A percentile compares a stretch with the other conserved stretches of the same genome.
Conservation (phyloP, 345 rosid species). For the Trapa bicornis region DNA sequence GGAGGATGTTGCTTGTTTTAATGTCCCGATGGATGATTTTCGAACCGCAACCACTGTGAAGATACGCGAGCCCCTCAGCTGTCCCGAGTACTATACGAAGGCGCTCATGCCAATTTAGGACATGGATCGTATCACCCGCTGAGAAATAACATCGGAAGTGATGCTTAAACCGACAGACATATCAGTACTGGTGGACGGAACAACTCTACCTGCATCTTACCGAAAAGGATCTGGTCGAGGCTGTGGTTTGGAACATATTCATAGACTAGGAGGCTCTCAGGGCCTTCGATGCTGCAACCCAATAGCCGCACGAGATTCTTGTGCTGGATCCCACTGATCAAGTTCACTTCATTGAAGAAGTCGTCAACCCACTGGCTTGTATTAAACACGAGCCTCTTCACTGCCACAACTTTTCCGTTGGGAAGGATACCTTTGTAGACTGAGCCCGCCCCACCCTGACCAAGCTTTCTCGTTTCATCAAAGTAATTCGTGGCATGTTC, state of each 20-base stretch:
- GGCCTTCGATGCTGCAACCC: constrained; percentile 88
- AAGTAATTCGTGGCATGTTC: constrained; percentile 62
- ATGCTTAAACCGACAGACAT: neutral
- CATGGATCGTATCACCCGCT: constrained; percentile 35
- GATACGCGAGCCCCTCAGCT: constrained; percentile 68
- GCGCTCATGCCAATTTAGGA: constrained; percentile 60
- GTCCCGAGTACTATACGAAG: constrained; percentile 45
- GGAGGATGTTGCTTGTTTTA: constrained; percentile 67
- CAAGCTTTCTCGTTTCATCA: constrained; percentile 47
- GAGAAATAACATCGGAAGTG: constrained; percentile 5
- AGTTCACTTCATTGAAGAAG: constrained; percentile 72
- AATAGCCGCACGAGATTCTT: constrained; percentile 52
- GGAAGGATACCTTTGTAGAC: constrained; percentile 69
- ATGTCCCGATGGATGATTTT: constrained; percentile 78
- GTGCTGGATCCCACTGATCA: constrained; percentile 57
- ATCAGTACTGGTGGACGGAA: neutral
- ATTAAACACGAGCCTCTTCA: constrained; percentile 54
- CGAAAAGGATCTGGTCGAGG: constrained; percentile 60
- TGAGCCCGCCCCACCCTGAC: constrained; percentile 76
- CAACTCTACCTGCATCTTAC: constrained; percentile 18
- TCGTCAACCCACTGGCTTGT: constrained; percentile 66
- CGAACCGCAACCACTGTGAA: constrained; percentile 48
- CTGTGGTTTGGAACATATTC: constrained; percentile 69
- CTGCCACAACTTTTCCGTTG: constrained; percentile 56
- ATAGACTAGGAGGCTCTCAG: constrained; percentile 69